Evolutionary conservation across 2,329 filamentous ascomycete genomes (phyloP).

Genomic region (Neopestalotiopsis rosae): DNA sequence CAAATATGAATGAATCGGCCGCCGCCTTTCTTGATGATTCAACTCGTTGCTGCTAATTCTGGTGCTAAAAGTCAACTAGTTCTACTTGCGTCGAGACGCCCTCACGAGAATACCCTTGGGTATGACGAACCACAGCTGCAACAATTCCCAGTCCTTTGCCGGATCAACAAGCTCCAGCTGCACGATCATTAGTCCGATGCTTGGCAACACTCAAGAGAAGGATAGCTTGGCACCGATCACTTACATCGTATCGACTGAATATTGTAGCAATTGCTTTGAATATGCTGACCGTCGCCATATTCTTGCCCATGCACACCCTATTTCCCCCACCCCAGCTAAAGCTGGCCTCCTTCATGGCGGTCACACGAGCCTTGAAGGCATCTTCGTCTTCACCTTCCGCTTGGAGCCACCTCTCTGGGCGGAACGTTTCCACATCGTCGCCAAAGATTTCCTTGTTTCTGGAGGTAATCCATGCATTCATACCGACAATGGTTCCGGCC

Average conservation of each 20-base stretch:
- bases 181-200: neutral
- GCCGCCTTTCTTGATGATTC: too few relatives aligned
- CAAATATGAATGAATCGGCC: too few relatives aligned
- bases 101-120: neutral
- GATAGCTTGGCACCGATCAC: neutral
- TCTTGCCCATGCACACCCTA: constrained; percentile 23
- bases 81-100: neutral
- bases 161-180: neutral
- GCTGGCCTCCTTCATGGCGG: constrained; percentile 54
- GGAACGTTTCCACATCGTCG: constrained; percentile 43
- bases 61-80: neutral
- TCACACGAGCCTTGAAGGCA: constrained; percentile 39
- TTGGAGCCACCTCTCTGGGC: constrained; percentile 46
- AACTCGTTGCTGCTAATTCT: too few relatives aligned
- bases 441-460: constrained; percentile 43
- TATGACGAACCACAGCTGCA: neutral
- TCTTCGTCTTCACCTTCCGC: constrained; percentile 20
- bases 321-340: constrained; percentile 20
- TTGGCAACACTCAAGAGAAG: neutral
- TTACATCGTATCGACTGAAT: constrained; percentile 41
- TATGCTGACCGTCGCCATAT: constrained; percentile 28
- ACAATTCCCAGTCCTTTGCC: neutral
- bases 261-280: constrained; percentile 43
- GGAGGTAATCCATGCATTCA: constrained; percentile 35
- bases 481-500: constrained; percentile 33